These are phyloP conservation scores for Canariomyces notabilis DNA, from an alignment of 2,329 filamentous ascomycete genomes.

Conservation along the genomic window DNA sequence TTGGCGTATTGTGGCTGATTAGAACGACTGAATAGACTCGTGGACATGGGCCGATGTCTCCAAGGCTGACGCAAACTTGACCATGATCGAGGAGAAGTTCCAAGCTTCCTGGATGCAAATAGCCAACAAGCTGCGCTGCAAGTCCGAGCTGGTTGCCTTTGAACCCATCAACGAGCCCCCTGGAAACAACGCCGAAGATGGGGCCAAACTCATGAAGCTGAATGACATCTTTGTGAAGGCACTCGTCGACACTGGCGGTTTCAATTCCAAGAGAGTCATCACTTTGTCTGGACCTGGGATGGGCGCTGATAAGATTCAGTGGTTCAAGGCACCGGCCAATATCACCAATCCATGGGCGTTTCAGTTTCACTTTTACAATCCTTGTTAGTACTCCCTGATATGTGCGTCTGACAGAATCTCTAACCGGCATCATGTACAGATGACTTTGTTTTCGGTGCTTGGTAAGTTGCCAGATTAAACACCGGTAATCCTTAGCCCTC, in stretches of 20 bases:
- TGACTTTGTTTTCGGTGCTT: slow-evolving; percentile 44
- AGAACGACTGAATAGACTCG: slow-evolving; percentile 36
- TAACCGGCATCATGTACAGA: slow-evolving; percentile 21
- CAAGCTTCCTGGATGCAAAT: slow-evolving; percentile 54
- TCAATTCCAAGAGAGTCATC: slow-evolving; percentile 51
- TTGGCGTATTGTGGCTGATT: not conserved
- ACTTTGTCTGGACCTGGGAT: slow-evolving; percentile 48
- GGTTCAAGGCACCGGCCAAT: slow-evolving; percentile 45
- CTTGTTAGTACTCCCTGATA: not conserved
- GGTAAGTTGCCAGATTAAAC: slow-evolving; percentile 20
- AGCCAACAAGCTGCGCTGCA: slow-evolving; percentile 48
- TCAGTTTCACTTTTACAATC: slow-evolving; percentile 55
- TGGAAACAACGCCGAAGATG: slow-evolving; percentile 46
- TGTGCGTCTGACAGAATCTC: not conserved
- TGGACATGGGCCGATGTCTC: slow-evolving; percentile 55
- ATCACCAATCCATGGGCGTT: slow-evolving; percentile 54
- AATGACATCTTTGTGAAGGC: slow-evolving; percentile 53
- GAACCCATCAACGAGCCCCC: slow-evolving; percentile 58
- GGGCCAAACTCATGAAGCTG: slow-evolving; percentile 47
- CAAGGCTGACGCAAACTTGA: slow-evolving; percentile 40
- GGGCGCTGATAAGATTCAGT: slow-evolving; percentile 50
- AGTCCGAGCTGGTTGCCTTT: slow-evolving; percentile 49
- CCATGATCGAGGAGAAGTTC: slow-evolving; percentile 52
- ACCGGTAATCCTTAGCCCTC: not conserved
- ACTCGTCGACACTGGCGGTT: slow-evolving; percentile 49